Base-by-base conservation (phyloP, 169 alveolate genomes). In the Cryptosporidium tyzzeri region DNA sequence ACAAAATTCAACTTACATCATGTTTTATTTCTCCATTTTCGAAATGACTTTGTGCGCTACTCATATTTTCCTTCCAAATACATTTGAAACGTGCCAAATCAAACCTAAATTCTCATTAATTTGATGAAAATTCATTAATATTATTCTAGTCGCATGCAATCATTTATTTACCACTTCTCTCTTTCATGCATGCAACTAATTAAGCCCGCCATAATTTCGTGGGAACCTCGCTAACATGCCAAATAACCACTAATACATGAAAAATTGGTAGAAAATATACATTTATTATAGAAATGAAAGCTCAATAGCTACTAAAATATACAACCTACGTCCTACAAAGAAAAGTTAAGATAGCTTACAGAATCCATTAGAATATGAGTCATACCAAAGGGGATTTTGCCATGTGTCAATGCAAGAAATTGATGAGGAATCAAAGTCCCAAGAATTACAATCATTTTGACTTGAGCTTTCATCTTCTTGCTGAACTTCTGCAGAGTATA, bases 351-450 rank as follows among this genome's bases (percentile, higher is more conserved):
- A 44, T 39, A 80, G 45, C 89, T 80, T 80, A 65, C 89, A 80
- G 35, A 26, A 80, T 41, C 75, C 44, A 80, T 53, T 80, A n/a
- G 71, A 61, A 39, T 61, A 80, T 3, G 89, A 80, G 29, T 80
- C 89, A 41, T 80, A 80, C 89, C 89, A 80, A 1, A 80, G 35
- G 35, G 73, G 50, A 62, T 59, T 80, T 44, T 80, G 89, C 89
- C 89, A 80, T 26, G 89, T 80, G 41, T 80, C 89, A 3, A 80
- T 80, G 41, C 75, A 80, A 21, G 89, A 58, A 41, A 65, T 65
- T 3, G 75, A 59, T 26, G 84, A 70, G 31, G 86, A 73, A 37
- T 80, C 89, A 44, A 80, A 62, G 89, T 80, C 89, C 89, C 89
- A 80, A 23, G 89, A 31, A 62, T 31, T 53, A 29, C 89, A 80